Base-by-base conservation (phyloP, 2,329 filamentous ascomycete species). In the Xylariaceae sp. region DNA sequence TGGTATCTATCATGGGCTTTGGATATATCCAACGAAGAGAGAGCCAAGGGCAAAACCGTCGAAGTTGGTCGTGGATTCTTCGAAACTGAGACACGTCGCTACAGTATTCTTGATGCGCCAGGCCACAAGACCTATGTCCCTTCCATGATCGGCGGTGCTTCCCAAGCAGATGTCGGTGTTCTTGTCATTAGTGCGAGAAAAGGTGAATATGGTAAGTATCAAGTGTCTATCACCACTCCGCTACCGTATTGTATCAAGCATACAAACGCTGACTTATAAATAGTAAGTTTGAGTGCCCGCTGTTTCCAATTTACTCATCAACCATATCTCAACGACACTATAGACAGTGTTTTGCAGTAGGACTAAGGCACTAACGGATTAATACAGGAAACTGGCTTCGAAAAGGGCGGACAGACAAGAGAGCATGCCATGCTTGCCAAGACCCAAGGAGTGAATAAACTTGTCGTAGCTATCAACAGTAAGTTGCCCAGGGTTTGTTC, bases 1-100 rank as follows among this genome's bases (percentile, higher is more conserved):
- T 98, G 93, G 93, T 98, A 97, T 67, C 79, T 98, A 19, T 98
- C 93, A 35, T 98, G 94, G 93, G 94, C 91, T 50, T 80, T 98
- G 59, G 93, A 98, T 77, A 68, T 97, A 67, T 98, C 90, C 57
- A 95, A 92, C 69, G 94, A 98, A 68, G 93, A 98, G 67, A 82
- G 94, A 63, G 76, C 88, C 42, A 95, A 97, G 77, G 93, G 93
- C 56, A 98, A 97, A 76, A 98, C 93, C 5, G 91, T 98, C 54
- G 93, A 98, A 69, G 92, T 97, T 55, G 93, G 93, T 21, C 83
- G 92, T 63, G 93, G 88, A 11, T 96, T 88, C 69, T 96, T 98
- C 69, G 93, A 97, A 74, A 95, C 93, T 3, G 88, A 97, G 50
- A 95, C 93, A 75, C 86, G 93, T 56, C 79, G 88, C 61, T 98